A percentile compares a stretch with the other conserved stretches of the same genome.
Evolutionary conservation across 163 green algal genomes (phyloP).

Genomic region (Volvox carteri): DNA sequence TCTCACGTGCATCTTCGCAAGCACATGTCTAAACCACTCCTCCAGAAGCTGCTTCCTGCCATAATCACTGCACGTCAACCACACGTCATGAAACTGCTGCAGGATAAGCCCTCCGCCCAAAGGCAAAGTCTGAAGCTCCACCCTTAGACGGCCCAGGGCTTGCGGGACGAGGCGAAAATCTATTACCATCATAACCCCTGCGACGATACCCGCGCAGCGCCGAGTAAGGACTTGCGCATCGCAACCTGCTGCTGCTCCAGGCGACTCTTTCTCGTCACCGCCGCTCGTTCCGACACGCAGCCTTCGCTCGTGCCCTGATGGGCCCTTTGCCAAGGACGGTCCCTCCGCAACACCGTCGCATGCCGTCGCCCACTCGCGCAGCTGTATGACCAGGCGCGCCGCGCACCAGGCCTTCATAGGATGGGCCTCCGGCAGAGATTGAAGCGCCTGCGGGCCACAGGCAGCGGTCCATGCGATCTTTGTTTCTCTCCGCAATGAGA

Average conservation of each 20-base stretch:
- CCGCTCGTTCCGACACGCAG: too few relatives aligned
- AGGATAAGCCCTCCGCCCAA: not conserved
- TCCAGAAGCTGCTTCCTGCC: constrained; percentile 36
- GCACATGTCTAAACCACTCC: constrained; percentile 9
- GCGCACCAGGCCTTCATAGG: constrained; percentile 19
- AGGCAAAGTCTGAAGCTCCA: not conserved
- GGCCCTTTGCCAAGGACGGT: too few relatives aligned
- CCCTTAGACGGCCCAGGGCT: not conserved
- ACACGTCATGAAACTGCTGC: constrained; percentile 44
- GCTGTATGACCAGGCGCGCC: not conserved
- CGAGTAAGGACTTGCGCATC: not conserved
- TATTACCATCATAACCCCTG: not conserved
- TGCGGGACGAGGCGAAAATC: constrained; percentile 18
- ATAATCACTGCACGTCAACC: constrained; percentile 43
- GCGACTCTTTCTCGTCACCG: too few relatives aligned
- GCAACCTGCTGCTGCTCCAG: not conserved
- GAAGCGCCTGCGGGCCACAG: not conserved
- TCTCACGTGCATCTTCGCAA: not conserved
- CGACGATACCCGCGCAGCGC: not conserved
- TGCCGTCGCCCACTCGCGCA: not conserved
- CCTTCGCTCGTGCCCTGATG: too few relatives aligned
- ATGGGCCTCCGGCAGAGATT: constrained; percentile 2
- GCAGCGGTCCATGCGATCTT: too few relatives aligned
- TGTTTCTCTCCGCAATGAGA: too few relatives aligned
- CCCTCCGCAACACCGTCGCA: not conserved